Percentiles rank a stretch among this genome's conserved stretches.
Conservation (phyloP, 495 filamentous ascomycete genomes). For the Xylaria nigripes region DNA sequence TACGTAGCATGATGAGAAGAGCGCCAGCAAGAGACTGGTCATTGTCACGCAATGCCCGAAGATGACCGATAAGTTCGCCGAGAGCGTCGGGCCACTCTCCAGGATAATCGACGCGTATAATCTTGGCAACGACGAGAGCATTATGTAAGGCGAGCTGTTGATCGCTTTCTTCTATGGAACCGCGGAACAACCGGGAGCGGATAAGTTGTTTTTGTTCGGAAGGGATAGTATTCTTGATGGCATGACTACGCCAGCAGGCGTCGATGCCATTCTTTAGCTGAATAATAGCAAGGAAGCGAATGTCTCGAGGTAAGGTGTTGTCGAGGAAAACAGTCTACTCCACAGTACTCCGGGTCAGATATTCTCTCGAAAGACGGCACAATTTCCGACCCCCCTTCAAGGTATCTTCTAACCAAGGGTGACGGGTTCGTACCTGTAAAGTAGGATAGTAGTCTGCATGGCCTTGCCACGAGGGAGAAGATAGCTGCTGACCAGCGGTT, state of each 20-base stretch:
- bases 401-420: conserved; percentile 12
- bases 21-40: conserved; percentile 56
- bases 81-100: conserved; percentile 64
- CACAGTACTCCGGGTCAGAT: not conserved
- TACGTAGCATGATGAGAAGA: conserved; percentile 68
- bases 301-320: conserved; percentile 59
- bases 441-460: conserved; percentile 65
- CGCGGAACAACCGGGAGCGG: conserved; percentile 60
- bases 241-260: conserved; percentile 74
- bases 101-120: conserved; percentile 82
- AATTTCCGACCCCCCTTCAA: too few species aligned
- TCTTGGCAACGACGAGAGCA: conserved; percentile 77
- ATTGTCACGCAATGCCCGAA: conserved; percentile 41
- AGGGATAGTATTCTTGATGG: conserved; percentile 57
- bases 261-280: conserved; percentile 94
- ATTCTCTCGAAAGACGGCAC: not conserved
- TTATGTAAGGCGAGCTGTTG: conserved; percentile 72
- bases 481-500: conserved; percentile 72
- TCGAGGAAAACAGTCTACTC: conserved; percentile 71
- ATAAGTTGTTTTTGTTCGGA: conserved; percentile 69
- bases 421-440: conserved; percentile 60
- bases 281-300: conserved; percentile 84
- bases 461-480: conserved; percentile 63
- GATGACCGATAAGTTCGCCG: conserved; percentile 49
- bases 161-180: conserved; percentile 65